Conservation (phyloP, 257 asterid species). For the Echites panduratus region DNA sequence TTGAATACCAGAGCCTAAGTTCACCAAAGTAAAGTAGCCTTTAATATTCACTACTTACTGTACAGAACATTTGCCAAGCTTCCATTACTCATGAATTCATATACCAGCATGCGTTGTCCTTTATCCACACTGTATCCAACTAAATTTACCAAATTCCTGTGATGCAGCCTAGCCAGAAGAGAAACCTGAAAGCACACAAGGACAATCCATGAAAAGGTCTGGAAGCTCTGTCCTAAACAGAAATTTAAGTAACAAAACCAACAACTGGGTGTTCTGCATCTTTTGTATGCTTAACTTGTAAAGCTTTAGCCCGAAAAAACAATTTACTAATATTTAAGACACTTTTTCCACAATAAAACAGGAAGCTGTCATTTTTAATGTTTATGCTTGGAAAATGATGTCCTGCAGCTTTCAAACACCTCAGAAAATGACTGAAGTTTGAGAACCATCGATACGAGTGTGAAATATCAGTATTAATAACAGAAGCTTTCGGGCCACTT, state of each 20-base stretch:
- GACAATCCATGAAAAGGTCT: constrained; percentile 2
- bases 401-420: no score
- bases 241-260: background rate
- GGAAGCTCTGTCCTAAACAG: background rate
- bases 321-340: background rate
- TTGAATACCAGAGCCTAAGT: background rate
- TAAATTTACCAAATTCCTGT: constrained; percentile 89
- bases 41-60: constrained; percentile 38
- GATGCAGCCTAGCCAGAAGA: constrained; percentile 89
- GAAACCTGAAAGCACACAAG: constrained; percentile 60
- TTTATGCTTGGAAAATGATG: background rate
- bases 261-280: background rate
- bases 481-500: background rate
- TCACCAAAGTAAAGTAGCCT: background rate
- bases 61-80: constrained; percentile 87
- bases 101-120: constrained; percentile 80
- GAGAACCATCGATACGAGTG: background rate
- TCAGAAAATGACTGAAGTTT: background rate
- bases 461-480: background rate
- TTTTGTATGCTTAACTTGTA: background rate
- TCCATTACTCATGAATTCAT: constrained; percentile 95
- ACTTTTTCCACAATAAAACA: background rate
- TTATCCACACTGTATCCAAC: constrained; percentile 94
- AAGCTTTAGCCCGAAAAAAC: background rate
- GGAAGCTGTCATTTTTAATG: background rate